phyloP scores from a whole-genome alignment of 2,329 filamentous ascomycete genomes.

The Exserohilum rostratum region DNA sequence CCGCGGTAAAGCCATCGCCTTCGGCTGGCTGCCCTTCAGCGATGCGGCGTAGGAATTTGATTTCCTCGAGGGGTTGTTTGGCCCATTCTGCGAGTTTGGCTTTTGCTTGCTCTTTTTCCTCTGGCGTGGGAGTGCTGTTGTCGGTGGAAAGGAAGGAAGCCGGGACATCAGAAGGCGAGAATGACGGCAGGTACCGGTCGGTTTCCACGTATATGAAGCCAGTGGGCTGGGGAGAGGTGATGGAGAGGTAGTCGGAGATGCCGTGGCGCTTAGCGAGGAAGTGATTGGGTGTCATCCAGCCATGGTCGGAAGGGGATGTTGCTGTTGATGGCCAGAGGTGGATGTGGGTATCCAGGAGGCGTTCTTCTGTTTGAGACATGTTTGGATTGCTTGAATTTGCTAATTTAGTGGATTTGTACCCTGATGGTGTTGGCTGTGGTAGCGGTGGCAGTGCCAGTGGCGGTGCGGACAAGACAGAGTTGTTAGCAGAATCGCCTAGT shows the following conservation, averaged over 20 bases:
- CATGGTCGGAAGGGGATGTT: slow-evolving; percentile 65
- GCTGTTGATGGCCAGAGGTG: slow-evolving; percentile 78
- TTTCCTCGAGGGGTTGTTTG: slow-evolving; percentile 71
- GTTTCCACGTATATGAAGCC: slow-evolving; percentile 86
- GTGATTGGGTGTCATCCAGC: slow-evolving; percentile 66
- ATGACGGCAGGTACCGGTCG: slow-evolving; percentile 61
- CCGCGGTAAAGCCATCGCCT: slow-evolving; percentile 60
- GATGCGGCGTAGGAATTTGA: slow-evolving; percentile 71
- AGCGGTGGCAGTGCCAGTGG: background rate
- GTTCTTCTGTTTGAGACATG: slow-evolving; percentile 15
- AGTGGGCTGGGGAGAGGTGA: slow-evolving; percentile 14
- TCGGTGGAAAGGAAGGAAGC: background rate
- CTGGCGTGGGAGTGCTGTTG: background rate
- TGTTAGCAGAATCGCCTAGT: background rate
- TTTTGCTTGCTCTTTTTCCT: background rate
- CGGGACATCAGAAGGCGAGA: slow-evolving; percentile 2
- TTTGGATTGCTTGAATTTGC: background rate
- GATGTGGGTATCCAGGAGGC: slow-evolving; percentile 86
- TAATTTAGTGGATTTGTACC: background rate
- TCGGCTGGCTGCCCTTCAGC: slow-evolving; percentile 69
- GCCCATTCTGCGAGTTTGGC: slow-evolving; percentile 61
- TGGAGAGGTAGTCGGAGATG: slow-evolving; percentile 63
- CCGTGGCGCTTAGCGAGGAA: slow-evolving; percentile 70
- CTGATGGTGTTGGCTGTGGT: background rate
- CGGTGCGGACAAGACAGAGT: background rate